A percentile compares a stretch with the other conserved stretches of the same genome.
Evolutionary conservation across 139 green algal species (phyloP).

Genomic region (Pseudopediastrum boryanum): DNA sequence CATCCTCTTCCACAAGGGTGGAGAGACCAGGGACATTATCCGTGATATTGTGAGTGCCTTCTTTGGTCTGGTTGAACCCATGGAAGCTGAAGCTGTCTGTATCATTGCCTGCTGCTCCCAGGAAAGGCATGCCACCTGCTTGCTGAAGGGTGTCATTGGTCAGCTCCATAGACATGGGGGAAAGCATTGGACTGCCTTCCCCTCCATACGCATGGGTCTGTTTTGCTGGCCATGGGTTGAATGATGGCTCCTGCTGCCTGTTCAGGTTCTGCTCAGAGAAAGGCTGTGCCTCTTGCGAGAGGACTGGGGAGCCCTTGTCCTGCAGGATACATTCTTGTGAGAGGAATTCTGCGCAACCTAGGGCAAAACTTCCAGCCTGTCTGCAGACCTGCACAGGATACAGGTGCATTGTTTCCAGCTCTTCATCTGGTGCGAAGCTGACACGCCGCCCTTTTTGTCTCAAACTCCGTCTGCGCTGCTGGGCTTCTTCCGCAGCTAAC

Average conservation of each 20-base stretch:
- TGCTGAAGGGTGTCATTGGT: conserved; percentile 55
- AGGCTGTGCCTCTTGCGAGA: conserved; percentile 25
- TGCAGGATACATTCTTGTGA: too few species aligned
- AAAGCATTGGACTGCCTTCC: conserved; percentile 17
- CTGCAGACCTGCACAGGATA: conserved; percentile 34
- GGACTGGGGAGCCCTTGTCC: conserved; percentile 27
- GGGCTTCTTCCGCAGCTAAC: conserved; percentile 52
- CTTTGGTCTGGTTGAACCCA: not conserved
- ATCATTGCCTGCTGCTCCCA: not conserved
- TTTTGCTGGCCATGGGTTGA: not conserved
- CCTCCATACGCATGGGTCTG: not conserved
- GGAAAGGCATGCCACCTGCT: conserved; percentile 26
- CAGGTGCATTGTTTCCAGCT: conserved; percentile 73
- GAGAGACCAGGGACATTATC: conserved; percentile 70
- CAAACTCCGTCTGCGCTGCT: conserved; percentile 25
- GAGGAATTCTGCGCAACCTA: too few species aligned
- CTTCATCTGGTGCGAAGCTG: conserved; percentile 77
- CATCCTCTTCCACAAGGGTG: conserved; percentile 76
- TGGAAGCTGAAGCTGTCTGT: conserved; percentile 18
- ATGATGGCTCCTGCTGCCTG: not conserved
- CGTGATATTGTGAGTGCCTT: conserved; percentile 70
- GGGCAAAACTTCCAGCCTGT: too few species aligned
- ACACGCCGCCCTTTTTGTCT: conserved; percentile 57
- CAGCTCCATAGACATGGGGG: conserved; percentile 62
- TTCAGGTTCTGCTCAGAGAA: conserved; percentile 29